A percentile compares a stretch with the other conserved stretches of the same genome.
phyloP scores from a whole-genome alignment of 1,139 yeast species.

The Yamadazyma kanchanaburiensis region DNA sequence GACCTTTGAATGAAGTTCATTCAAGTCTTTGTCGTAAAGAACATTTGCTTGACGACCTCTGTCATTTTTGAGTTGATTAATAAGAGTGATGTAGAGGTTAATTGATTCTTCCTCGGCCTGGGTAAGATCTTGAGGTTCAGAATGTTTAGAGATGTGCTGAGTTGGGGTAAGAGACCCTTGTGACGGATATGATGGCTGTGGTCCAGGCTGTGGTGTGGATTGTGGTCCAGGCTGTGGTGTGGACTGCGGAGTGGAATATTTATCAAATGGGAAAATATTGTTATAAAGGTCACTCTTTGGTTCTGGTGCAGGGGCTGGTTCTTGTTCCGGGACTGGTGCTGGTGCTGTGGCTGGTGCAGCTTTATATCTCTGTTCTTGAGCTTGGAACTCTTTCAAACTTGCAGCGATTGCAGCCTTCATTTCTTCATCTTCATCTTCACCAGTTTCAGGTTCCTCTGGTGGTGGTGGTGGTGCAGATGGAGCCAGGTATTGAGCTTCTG shows the following conservation, averaged over 20 bases:
- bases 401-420: conserved; percentile 96
- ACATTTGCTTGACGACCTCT: conserved; percentile 49
- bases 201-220: conserved; percentile 6
- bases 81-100: conserved; percentile 63
- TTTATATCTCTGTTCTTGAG: conserved; percentile 24
- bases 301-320: conserved; percentile 8
- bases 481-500: conserved; percentile 6
- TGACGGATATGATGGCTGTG: conserved; percentile 8
- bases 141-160: conserved; percentile 10
- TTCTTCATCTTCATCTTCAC: conserved; percentile 79
- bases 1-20: conserved; percentile 63
- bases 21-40: conserved; percentile 58
- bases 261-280: conserved; percentile 15
- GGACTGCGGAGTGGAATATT: conserved; percentile 5
- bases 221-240: conserved; percentile 5
- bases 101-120: conserved; percentile 66
- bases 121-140: conserved; percentile 32
- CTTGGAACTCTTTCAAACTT: conserved; percentile 70
- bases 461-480: conserved; percentile 10
- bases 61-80: conserved; percentile 52
- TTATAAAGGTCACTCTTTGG: conserved; percentile 32
- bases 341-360: conserved; percentile 19
- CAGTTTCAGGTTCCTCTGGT: conserved; percentile 6
- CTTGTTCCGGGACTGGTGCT: conserved; percentile 9
- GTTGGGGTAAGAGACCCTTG: conserved; percentile 11